Base-by-base conservation (phyloP, 2,329 filamentous ascomycete genomes). In the Pyrenochaeta sp. region DNA sequence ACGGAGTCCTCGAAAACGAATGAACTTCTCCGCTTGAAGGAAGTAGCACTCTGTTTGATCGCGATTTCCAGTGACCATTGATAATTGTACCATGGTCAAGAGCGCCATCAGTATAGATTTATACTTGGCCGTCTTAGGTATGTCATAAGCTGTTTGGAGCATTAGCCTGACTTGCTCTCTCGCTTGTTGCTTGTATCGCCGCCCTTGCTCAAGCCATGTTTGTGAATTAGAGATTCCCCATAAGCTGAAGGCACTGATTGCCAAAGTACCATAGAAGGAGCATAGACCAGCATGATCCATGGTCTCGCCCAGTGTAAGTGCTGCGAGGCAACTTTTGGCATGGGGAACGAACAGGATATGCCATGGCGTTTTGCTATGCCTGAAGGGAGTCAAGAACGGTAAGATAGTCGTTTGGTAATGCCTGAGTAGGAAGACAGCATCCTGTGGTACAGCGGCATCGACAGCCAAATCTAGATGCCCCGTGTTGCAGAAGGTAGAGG, bases 81-180 rank as follows among this genome's bases (percentile, higher is more conserved):
- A 69, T 5, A 73, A 44, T 21, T 72, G 68, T 1, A 72, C 56
- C 65, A 75, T 73, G 7, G 68, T 73, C 7, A 77, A 61, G 0
- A 77, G 67, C 0, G 74, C 74, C 68, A 77, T 76, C 6, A 78
- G 54, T 1, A 75, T 65, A 6, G 74, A 71, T 17, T 74, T 77
- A 39, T 78, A 78, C 20, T 74, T 75, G 3, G 69, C 65, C 29
- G 63, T 61, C 34, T 68, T 74, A 0, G 63, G 54, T 15, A 66
- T 60, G 27, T 72, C 61, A 10, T 63, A 63, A 13, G 70, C 68
- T 5, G 74, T 51, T 2, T 67, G 62, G 6, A 72, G 53, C 22
- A 71, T 67, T 2, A 69, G 23, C 15, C 69, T 63, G 8, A 64
- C 53, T 34, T 73, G 61, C 1, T 69, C 63, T 1, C 65, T 60